These are phyloP conservation scores for Penicillium turbatum DNA, from an alignment of 495 filamentous ascomycete genomes.

Conservation along the genomic window DNA sequence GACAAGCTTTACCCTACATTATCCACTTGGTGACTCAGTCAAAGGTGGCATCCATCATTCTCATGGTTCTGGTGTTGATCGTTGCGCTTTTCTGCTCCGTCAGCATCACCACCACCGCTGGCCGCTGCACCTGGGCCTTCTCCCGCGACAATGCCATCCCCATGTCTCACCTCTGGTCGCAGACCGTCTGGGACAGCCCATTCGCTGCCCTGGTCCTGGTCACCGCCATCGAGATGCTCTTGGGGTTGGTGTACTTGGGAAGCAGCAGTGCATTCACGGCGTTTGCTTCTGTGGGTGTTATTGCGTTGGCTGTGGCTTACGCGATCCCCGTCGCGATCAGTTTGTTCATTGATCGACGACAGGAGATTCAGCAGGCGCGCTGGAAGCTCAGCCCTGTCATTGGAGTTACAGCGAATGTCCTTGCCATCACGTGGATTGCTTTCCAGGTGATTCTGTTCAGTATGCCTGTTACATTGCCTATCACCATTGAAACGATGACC, in stretches of 20 bases:
- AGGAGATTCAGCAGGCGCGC: conserved; percentile 39
- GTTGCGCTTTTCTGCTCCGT: conserved; percentile 62
- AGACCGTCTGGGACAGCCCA: conserved; percentile 45
- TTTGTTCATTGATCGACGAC: conserved; percentile 40
- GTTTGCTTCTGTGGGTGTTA: conserved; percentile 55
- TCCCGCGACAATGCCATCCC: conserved; percentile 54
- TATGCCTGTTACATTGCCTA: conserved; percentile 35
- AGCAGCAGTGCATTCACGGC: conserved; percentile 53
- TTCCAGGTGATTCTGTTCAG: conserved; percentile 29
- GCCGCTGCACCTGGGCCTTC: conserved; percentile 66
- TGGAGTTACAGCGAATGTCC: conserved; percentile 43
- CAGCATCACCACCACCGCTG: conserved; percentile 62
- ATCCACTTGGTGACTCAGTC: conserved; percentile 16
- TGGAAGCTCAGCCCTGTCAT: conserved; percentile 53
- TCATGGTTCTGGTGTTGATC: conserved; percentile 60
- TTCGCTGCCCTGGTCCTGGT: conserved; percentile 46
- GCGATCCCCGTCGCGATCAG: conserved; percentile 49
- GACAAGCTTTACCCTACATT: conserved; percentile 28
- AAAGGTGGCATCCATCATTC: conserved; percentile 53
- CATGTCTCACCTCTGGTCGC: conserved; percentile 51
- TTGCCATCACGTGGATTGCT: conserved; percentile 45
- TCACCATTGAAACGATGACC: conserved; percentile 43
- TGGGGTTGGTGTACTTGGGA: conserved; percentile 55
- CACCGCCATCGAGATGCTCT: conserved; percentile 45
- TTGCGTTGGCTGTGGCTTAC: conserved; percentile 51